These are phyloP conservation scores for Geotrichum reessii DNA, from an alignment of 1,139 yeast species.

Conservation along the genomic window DNA sequence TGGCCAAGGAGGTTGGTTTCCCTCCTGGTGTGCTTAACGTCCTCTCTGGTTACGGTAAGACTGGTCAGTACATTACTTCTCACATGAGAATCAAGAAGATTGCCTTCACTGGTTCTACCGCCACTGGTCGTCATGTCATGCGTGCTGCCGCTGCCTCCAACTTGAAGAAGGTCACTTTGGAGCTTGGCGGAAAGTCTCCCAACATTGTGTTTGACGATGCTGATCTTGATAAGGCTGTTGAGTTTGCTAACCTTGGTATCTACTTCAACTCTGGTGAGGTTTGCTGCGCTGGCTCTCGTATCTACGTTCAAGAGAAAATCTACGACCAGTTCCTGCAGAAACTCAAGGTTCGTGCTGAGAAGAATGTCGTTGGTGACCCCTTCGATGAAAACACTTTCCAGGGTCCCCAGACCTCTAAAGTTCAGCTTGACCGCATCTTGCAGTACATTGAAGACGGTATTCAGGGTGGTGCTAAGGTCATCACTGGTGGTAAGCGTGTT, in stretches of 20 bases:
- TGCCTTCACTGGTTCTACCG: slow-evolving; percentile 85
- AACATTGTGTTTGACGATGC: slow-evolving; percentile 72
- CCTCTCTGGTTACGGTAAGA: slow-evolving; percentile 68
- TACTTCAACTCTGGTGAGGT: slow-evolving; percentile 81
- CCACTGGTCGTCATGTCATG: slow-evolving; percentile 72
- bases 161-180: slow-evolving; percentile 73
- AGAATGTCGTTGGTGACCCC: slow-evolving; percentile 59
- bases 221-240: slow-evolving; percentile 54
- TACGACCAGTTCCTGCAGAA: slow-evolving; percentile 59
- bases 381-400: slow-evolving; percentile 65
- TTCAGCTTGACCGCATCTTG: slow-evolving; percentile 71
- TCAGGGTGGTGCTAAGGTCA: slow-evolving; percentile 65
- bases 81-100: slow-evolving; percentile 69
- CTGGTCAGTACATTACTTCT: slow-evolving; percentile 66
- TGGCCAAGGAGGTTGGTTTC: slow-evolving; percentile 63
- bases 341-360: slow-evolving; percentile 49
- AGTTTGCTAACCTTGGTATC: slow-evolving; percentile 52
- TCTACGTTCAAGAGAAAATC: slow-evolving; percentile 66
- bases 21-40: slow-evolving; percentile 76
- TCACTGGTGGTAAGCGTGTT: slow-evolving; percentile 71
- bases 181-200: slow-evolving; percentile 83
- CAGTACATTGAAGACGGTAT: slow-evolving; percentile 68
- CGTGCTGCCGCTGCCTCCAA: slow-evolving; percentile 61
- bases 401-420: slow-evolving; percentile 80
- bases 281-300: slow-evolving; percentile 80